These are phyloP conservation scores for Sindora glabra DNA, from an alignment of 306 rosid species.

Conservation along the genomic window DNA sequence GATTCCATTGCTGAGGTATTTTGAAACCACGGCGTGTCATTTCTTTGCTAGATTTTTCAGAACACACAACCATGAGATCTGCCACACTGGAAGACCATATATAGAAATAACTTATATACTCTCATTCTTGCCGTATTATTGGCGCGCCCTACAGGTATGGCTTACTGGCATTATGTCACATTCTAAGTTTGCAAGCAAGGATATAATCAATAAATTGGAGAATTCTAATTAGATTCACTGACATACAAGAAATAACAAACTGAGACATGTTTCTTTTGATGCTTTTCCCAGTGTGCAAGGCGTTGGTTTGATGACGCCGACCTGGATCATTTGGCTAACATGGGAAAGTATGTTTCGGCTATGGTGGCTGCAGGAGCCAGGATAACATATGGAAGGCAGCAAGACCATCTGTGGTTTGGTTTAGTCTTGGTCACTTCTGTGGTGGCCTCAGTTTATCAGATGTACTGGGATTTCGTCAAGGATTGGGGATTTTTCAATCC, in stretches of 20 bases:
- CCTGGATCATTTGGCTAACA: slow-evolving; percentile 63
- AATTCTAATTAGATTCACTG: too few species aligned
- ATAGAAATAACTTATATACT: slow-evolving; percentile 59
- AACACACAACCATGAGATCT: slow-evolving; percentile 36
- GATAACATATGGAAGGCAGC: slow-evolving; percentile 46
- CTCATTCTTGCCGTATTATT: slow-evolving; percentile 80
- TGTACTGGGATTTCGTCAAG: slow-evolving; percentile 88
- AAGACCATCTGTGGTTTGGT: slow-evolving; percentile 44
- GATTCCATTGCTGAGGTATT: slow-evolving; percentile 77
- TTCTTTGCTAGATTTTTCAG: slow-evolving; percentile 42
- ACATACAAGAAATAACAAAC: too few species aligned
- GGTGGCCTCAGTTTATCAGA: slow-evolving; percentile 74
- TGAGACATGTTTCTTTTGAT: slow-evolving; percentile 21
- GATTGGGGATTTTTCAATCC: slow-evolving; percentile 86
- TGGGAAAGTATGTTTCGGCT: slow-evolving; percentile 99
- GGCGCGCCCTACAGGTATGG: slow-evolving; percentile 99
- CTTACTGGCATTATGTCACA: too few species aligned
- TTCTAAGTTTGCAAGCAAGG: too few species aligned
- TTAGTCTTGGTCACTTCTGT: slow-evolving; percentile 58
- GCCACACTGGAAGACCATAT: slow-evolving; percentile 51
- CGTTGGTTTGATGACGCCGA: slow-evolving; percentile 71
- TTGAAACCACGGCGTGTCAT: slow-evolving; percentile 68
- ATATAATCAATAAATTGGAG: too few species aligned
- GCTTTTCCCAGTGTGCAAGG: slow-evolving; percentile 67
- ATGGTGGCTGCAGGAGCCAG: slow-evolving; percentile 94